Evolutionary conservation across 768 basidiomycete genomes (phyloP).

Genomic region (Trametes sanguinea): DNA sequence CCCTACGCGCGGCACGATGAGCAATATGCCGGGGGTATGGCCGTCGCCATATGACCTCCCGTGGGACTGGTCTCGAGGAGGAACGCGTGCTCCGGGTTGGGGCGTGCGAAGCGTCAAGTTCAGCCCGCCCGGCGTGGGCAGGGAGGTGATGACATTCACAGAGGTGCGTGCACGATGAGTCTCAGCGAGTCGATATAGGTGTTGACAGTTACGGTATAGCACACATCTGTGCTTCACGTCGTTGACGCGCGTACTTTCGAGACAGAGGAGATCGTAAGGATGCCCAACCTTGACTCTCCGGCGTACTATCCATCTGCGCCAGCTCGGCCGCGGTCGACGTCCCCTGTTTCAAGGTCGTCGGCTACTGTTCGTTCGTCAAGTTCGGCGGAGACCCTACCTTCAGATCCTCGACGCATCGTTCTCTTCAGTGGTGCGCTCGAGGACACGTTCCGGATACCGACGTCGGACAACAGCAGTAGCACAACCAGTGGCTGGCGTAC

Average conservation of each 20-base stretch:
- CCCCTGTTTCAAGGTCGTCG: constrained; percentile 18
- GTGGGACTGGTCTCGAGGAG: constrained; percentile 65
- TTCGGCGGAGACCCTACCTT: too few species aligned
- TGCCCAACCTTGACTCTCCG: constrained; percentile 44
- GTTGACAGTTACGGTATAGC: constrained; percentile 45
- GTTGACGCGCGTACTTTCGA: constrained; percentile 88
- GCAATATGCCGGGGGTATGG: constrained; percentile 51
- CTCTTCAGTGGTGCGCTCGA: constrained; percentile 44
- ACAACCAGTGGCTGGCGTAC: constrained; percentile 18
- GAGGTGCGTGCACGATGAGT: constrained; percentile 55
- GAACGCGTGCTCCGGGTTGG: constrained; percentile 67
- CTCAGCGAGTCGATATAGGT: background rate
- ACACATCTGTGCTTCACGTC: constrained; percentile 79
- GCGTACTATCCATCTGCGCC: constrained; percentile 21
- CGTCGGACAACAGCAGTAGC: constrained; percentile 18
- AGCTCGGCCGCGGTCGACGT: constrained; percentile 24
- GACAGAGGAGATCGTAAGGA: constrained; percentile 64
- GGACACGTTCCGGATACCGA: constrained; percentile 53
- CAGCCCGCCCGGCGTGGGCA: constrained; percentile 58
- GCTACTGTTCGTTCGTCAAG: background rate
- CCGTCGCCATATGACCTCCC: constrained; percentile 54
- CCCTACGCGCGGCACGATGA: constrained; percentile 30
- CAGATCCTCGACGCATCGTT: constrained; percentile 26
- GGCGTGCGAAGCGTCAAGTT: constrained; percentile 89
- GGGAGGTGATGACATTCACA: constrained; percentile 86